Evolutionary conservation across 768 basidiomycete species (phyloP).

Genomic region (Coprinopsis cinerea): DNA sequence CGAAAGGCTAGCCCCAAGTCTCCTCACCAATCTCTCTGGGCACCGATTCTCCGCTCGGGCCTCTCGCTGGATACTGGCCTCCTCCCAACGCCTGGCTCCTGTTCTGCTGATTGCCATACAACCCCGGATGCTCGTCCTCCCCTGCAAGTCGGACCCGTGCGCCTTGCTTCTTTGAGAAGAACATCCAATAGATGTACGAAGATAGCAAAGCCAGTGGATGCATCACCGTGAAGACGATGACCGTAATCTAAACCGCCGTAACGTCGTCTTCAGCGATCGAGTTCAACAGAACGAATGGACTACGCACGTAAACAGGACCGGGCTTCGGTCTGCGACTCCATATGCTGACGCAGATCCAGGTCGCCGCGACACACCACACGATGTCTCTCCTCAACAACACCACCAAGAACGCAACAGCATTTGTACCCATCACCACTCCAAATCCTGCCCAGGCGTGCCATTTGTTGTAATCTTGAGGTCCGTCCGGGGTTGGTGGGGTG

Average conservation of each 20-base stretch:
- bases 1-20: conserved; percentile 13
- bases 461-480: conserved; percentile 46
- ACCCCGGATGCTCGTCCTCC: conserved; percentile 21
- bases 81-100: no score
- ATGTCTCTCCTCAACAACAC: conserved; percentile 56
- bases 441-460: conserved; percentile 72
- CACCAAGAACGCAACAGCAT: conserved; percentile 51
- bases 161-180: conserved; percentile 19
- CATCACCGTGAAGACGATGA: conserved; percentile 56
- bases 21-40: conserved; percentile 39
- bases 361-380: conserved; percentile 70
- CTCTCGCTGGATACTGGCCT: not conserved
- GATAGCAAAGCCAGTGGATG: conserved; percentile 57
- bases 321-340: conserved; percentile 61
- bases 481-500: conserved; percentile 34
- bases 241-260: conserved; percentile 42
- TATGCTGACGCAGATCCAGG: conserved; percentile 66
- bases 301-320: conserved; percentile 54
- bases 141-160: conserved; percentile 14
- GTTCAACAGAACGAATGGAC: no score
- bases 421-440: conserved; percentile 58
- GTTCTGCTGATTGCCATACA: conserved; percentile 8
- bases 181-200: conserved; percentile 34
- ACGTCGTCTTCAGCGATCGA: no score
- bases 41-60: conserved; percentile 14